Conservation (phyloP, 2,329 filamentous ascomycete species). For the Fusarium sp. region DNA sequence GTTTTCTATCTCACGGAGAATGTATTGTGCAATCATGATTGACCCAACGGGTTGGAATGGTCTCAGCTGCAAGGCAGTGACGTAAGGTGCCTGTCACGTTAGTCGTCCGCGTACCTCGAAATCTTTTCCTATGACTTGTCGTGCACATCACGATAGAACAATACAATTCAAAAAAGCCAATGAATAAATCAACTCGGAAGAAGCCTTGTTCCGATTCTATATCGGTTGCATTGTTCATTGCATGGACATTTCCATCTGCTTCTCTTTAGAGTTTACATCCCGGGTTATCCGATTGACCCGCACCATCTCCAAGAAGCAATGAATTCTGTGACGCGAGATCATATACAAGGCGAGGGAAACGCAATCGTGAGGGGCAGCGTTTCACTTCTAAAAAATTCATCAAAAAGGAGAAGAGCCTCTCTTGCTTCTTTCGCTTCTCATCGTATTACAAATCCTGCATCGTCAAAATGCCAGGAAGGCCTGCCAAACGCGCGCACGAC, state of each 20-base stretch:
- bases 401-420: background rate
- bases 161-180: background rate
- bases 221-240: background rate
- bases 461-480: conserved; percentile 29
- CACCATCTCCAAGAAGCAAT: conserved; percentile 30
- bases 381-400: background rate
- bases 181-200: background rate
- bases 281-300: conserved; percentile 19
- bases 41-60: background rate
- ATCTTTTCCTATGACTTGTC: background rate
- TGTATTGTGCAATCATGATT: background rate
- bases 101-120: background rate
- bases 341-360: background rate
- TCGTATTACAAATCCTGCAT: background rate
- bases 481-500: conserved; percentile 51
- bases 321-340: conserved; percentile 20
- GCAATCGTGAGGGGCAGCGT: background rate
- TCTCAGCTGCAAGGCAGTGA: background rate
- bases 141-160: background rate
- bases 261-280: background rate
- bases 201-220: background rate
- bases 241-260: background rate
- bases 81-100: background rate
- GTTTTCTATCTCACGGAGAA: background rate
- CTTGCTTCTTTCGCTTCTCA: background rate